Base-by-base conservation (phyloP, 306 rosid genomes). In the Pyrus pyrifolia region DNA sequence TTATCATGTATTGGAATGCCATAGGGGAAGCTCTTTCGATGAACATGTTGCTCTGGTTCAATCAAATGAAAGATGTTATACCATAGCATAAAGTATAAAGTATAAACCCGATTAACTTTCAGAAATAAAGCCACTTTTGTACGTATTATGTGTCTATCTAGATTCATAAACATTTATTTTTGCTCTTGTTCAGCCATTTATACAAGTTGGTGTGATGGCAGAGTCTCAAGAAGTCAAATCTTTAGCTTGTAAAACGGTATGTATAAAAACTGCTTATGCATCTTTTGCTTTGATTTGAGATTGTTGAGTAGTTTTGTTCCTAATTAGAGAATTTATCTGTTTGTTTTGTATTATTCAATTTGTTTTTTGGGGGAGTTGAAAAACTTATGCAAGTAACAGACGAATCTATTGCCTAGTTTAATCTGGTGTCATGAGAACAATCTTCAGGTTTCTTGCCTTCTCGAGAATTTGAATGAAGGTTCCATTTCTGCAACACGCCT, bases 181-280 rank as follows among this genome's bases (percentile, higher is more conserved):
- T 58, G 22, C 30, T 72, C 23, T 80, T 79, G 65, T 61, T 75
- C 96, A 95, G 98, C 70, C 85, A 71, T 95, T 95, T 83, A 83
- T 95, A 76, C 96, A 84, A 84, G 91, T 90, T 79, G 98, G 97
- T 70, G 89, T 95, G 81, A 87, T 66, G 74, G 92, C 97, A 76
- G 91, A 92, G 78, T 90, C 97, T 79, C 97, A 85, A 61, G 78
- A 79, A 73, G 93, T 95, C 84, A 89, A 87, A 85, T 83, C 88
- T 75, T 84, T 95, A 76, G 90, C 93, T 30, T 95, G 98, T 86
- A 92, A 88, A 84, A 89, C 92, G 83, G 98, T 95, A 83, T 2
- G 95, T 78, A 49, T 14, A 38, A 31, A 14, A 53, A 57, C 65
- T 72, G 19, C 30, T 15, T 27, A 68, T 67, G 38, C 58, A 33